Conservation (phyloP, 257 asterid genomes). For the Solanum lignicaule region DNA sequence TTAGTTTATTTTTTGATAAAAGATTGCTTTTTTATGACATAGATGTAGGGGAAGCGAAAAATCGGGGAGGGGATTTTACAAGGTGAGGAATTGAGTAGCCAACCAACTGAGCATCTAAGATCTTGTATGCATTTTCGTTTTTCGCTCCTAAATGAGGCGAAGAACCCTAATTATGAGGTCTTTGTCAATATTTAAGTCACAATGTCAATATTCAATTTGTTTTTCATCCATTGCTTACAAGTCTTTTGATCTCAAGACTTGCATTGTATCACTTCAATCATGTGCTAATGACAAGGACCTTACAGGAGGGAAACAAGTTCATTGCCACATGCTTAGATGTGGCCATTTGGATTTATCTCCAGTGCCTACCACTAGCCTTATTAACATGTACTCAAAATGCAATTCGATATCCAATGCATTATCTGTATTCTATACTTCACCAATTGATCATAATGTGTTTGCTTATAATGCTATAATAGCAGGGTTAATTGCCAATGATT, state of each 20-base stretch:
- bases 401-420: conserved; percentile 45
- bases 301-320: conserved; percentile 38
- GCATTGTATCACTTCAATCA: conserved; percentile 56
- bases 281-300: conserved; percentile 39
- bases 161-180: neutral
- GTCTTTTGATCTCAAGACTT: conserved; percentile 16
- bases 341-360: conserved; percentile 48
- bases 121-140: neutral
- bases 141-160: neutral
- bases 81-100: neutral
- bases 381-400: conserved; percentile 88
- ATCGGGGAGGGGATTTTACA: neutral
- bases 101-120: neutral
- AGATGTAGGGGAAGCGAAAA: neutral
- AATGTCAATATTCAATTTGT: conserved; percentile 7
- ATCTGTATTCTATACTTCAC: conserved; percentile 39
- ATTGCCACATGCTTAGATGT: conserved; percentile 37
- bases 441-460: conserved; percentile 39
- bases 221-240: conserved; percentile 20
- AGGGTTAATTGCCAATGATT: conserved; percentile 40
- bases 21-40: neutral
- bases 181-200: neutral
- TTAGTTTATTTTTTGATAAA: neutral
- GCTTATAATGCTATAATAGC: conserved; percentile 59
- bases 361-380: conserved; percentile 61